These are phyloP conservation scores for Scheffersomyces lignicola DNA, from an alignment of 1,139 yeast genomes.

Conservation along the genomic window DNA sequence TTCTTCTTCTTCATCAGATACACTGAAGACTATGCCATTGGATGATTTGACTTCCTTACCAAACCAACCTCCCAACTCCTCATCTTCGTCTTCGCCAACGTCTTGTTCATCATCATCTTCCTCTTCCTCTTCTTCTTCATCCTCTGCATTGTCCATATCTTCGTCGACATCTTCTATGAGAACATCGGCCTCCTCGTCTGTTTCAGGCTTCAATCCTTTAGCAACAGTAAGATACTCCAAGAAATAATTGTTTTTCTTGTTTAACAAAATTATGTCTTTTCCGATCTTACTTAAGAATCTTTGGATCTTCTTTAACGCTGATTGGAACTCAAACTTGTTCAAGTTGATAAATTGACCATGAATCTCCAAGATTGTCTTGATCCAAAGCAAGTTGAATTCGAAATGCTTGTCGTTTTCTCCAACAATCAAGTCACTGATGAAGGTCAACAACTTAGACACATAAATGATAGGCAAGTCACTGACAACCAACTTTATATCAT, in stretches of 20 bases:
- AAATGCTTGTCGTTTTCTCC: conserved; percentile 70
- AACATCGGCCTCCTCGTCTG: conserved; percentile 17
- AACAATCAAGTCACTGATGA: conserved; percentile 68
- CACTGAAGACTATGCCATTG: conserved; percentile 15
- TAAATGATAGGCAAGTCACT: conserved; percentile 75
- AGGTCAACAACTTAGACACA: conserved; percentile 63
- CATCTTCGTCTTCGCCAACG: conserved; percentile 16
- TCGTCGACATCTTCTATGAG: conserved; percentile 14
- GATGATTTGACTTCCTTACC: conserved; percentile 11
- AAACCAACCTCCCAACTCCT: conserved; percentile 18
- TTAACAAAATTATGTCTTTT: conserved; percentile 63
- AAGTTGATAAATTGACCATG: conserved; percentile 77
- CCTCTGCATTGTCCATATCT: conserved; percentile 19
- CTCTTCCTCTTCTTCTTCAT: conserved; percentile 17
- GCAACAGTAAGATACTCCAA: conserved; percentile 39
- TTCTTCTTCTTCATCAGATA: conserved; percentile 10
- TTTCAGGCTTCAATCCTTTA: conserved; percentile 19
- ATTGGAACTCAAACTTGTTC: conserved; percentile 64
- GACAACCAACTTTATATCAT: conserved; percentile 67
- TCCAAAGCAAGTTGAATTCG: conserved; percentile 84
- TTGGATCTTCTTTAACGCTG: conserved; percentile 69
- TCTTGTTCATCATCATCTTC: conserved; percentile 17
- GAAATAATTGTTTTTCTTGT: conserved; percentile 57
- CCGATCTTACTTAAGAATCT: conserved; percentile 74
- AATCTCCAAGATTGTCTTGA: conserved; percentile 59